phyloP scores from a whole-genome alignment of 345 rosid genomes.

The Dovyalis caffra region DNA sequence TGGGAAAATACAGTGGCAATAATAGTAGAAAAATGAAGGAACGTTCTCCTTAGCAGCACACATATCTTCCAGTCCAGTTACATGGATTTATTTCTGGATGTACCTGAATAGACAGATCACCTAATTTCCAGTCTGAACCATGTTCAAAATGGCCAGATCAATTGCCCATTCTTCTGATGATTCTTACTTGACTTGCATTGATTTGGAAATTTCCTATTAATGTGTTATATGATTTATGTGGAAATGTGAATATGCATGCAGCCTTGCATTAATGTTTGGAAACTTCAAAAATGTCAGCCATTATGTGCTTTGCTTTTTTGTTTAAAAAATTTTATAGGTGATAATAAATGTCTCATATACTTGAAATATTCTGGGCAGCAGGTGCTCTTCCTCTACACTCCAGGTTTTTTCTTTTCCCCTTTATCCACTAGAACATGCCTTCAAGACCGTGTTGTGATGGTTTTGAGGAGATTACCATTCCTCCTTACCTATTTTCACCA shows the following conservation, averaged over 20 bases:
- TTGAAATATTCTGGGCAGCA: background rate
- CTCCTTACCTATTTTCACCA: background rate
- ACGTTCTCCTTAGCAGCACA: background rate
- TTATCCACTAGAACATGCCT: background rate
- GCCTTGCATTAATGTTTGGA: background rate
- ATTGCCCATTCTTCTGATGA: background rate
- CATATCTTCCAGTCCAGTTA: background rate
- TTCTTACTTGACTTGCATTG: background rate
- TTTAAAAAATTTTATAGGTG: background rate
- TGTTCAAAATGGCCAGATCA: background rate
- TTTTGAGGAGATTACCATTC: background rate
- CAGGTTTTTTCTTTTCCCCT: background rate
- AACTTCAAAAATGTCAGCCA: background rate
- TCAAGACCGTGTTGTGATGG: background rate
- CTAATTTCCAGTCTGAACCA: background rate
- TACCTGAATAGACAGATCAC: background rate
- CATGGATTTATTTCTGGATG: background rate
- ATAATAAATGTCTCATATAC: background rate
- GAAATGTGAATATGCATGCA: background rate
- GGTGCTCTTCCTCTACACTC: slow-evolving; percentile 2
- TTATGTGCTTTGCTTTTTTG: background rate
- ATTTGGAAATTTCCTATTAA: background rate
- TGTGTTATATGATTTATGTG: background rate
- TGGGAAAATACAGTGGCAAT: background rate
- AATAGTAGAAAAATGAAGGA: background rate